Base-by-base conservation (phyloP, 768 basidiomycete species). In the Hypholoma sublateritium region DNA sequence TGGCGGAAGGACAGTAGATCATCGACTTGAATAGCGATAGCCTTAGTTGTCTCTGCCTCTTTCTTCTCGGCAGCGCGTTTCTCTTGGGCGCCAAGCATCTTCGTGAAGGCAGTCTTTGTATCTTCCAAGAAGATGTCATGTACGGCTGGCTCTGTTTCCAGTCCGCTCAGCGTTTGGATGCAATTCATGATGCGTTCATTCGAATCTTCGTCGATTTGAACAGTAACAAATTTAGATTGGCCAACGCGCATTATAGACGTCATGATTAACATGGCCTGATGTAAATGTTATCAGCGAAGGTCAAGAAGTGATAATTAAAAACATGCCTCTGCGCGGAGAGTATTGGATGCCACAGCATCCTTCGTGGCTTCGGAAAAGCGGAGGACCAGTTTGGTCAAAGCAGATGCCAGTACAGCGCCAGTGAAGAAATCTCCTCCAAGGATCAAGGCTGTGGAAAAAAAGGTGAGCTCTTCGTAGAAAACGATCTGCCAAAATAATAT, bases 341-440 rank as follows among this genome's bases (percentile, higher is more conserved):
- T 74, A 65, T 99, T 96, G 42, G 78, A 74, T 36, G 77, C 70
- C 21, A 63, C 62, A 21, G 65, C 62, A 62, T 87, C 82, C 8
- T 74, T 67, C 25, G 80, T 75, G 44, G 74, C 70, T 59, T 88
- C 84, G n/a, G 69, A 69, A 50, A 86, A 92, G 16, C 96, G 82
- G 37, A 99, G 80, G 9, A 96, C 87, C 25, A 98, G 81, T 72
- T 99, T 99, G 51, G 94, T 92, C 58, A 99, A 74, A 3, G 95
- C 86, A 35, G 89, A 82, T 8, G 95, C 87, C n/a, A 99, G 80
- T 7, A 95, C 93, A 14, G 93, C 77, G 14, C 91, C 94, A 3
- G 97, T 98, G 76, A 94, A 99, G 77, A 96, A 99, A 74, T 99
- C 97, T 17, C 97, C 97, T 16, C 91, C 91, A 41, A 98, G 81